phyloP scores from a whole-genome alignment of 2,329 filamentous ascomycete genomes.

The Xylariaceae sp. region DNA sequence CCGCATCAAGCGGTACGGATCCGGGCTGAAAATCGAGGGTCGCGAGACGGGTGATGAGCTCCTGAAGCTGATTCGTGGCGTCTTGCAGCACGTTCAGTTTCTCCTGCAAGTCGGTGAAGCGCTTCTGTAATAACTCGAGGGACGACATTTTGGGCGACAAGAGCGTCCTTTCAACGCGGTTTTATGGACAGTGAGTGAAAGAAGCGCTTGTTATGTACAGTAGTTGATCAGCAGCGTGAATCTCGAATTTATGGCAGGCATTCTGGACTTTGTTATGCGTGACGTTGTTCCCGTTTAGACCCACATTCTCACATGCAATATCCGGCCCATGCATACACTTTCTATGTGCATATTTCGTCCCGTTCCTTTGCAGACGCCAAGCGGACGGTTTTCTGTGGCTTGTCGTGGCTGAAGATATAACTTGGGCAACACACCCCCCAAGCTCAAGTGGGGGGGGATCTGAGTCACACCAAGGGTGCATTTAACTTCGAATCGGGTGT shows the following conservation, averaged over 20 bases:
- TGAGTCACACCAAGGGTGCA: neutral
- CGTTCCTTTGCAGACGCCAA: no score
- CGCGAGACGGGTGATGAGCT: constrained; percentile 55
- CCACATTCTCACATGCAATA: neutral
- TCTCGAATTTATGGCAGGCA: neutral
- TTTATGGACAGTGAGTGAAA: neutral
- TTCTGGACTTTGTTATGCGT: neutral
- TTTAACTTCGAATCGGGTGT: neutral
- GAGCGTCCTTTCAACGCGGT: neutral
- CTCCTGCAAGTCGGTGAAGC: constrained; percentile 56
- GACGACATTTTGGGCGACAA: constrained; percentile 38
- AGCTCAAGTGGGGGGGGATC: neutral
- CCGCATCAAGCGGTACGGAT: constrained; percentile 46
- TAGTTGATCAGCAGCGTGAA: neutral
- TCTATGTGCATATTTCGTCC: neutral
- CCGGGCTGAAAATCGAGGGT: constrained; percentile 55
- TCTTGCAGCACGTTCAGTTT: constrained; percentile 56
- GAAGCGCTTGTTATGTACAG: neutral
- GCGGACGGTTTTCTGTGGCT: neutral
- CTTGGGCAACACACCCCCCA: neutral
- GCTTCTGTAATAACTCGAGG: constrained; percentile 57
- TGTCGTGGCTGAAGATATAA: neutral
- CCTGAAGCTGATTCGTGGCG: constrained; percentile 52
- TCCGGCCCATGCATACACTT: neutral
- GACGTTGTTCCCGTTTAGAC: neutral